Conservation (phyloP, 306 rosid species). For the Psophocarpus tetragonolobus region DNA sequence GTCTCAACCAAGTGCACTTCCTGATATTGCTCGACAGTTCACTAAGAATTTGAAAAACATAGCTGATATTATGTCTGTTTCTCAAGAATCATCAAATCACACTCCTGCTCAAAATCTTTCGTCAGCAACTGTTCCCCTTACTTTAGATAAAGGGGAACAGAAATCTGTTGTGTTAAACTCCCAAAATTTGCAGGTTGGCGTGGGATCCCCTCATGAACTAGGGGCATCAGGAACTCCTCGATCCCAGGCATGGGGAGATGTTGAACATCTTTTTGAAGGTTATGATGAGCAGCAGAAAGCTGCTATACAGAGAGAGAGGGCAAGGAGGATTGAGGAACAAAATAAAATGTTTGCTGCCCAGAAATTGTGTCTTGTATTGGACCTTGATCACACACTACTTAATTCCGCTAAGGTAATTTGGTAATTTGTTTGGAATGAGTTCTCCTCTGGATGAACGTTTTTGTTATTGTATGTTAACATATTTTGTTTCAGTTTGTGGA, state of each 20-base stretch:
- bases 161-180: slow-evolving; percentile 45
- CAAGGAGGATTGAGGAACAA: slow-evolving; percentile 91
- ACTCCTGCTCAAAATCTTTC: slow-evolving; percentile 50
- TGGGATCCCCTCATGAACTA: slow-evolving; percentile 51
- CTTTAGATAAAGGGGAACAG: slow-evolving; percentile 53
- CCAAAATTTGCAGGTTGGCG: slow-evolving; percentile 47
- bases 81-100: slow-evolving; percentile 55
- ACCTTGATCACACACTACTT: slow-evolving; percentile 96
- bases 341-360: slow-evolving; percentile 88
- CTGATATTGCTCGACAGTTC: slow-evolving; percentile 78
- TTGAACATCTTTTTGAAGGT: slow-evolving; percentile 87
- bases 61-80: slow-evolving; percentile 77
- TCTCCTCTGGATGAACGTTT: slow-evolving; percentile 20
- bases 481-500: slow-evolving; percentile 75
- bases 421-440: slow-evolving; percentile 48
- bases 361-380: slow-evolving; percentile 96
- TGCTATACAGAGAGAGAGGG: slow-evolving; percentile 94
- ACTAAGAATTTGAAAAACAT: slow-evolving; percentile 80
- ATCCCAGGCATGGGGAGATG: slow-evolving; percentile 83
- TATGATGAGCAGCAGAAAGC: slow-evolving; percentile 91
- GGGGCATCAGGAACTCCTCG: slow-evolving; percentile 47
- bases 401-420: slow-evolving; percentile 98
- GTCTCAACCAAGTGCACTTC: slow-evolving; percentile 51
- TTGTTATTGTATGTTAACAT: slow-evolving; percentile 34
- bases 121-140: slow-evolving; percentile 49